phyloP scores from a whole-genome alignment of 2,329 filamentous ascomycete genomes.

The Nemania sp. region DNA sequence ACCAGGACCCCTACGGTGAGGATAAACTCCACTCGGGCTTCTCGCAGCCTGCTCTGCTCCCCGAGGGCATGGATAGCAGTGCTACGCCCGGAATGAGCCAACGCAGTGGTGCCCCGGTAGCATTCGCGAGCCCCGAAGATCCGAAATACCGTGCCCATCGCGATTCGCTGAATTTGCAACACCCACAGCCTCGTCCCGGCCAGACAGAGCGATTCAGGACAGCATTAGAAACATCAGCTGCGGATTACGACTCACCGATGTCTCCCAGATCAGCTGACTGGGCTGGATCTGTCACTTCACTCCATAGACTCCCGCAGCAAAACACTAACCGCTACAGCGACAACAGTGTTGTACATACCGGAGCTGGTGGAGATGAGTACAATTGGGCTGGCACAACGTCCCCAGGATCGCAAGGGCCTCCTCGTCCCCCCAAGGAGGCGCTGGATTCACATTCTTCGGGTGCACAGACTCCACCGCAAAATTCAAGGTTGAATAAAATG shows the following conservation, averaged over 20 bases:
- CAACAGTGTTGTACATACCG: conserved; percentile 43
- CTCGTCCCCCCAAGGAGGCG: conserved; percentile 66
- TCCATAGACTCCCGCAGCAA: conserved; percentile 54
- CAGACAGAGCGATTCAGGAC: conserved; percentile 75
- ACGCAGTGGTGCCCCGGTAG: conserved; percentile 51
- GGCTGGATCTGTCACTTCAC: conserved; percentile 62
- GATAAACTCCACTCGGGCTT: conserved; percentile 64
- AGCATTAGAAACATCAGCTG: conserved; percentile 72
- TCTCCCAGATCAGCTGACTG: conserved; percentile 65
- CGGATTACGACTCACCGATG: conserved; percentile 65
- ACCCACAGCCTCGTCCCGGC: conserved; percentile 75
- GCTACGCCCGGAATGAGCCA: conserved; percentile 36
- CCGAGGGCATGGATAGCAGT: conserved; percentile 33
- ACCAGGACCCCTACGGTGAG: conserved; percentile 58
- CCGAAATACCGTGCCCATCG: conserved; percentile 83
- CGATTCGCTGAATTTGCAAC: conserved; percentile 77
- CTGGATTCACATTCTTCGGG: conserved; percentile 46
- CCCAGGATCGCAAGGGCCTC: conserved; percentile 51
- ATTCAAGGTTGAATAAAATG: conserved; percentile 53
- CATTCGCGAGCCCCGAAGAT: conserved; percentile 63
- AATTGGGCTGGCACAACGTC: conserved; percentile 45
- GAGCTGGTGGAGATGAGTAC: conserved; percentile 48
- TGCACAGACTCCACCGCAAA: conserved; percentile 50
- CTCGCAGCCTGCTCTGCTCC: conserved; percentile 54
- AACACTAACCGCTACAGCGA: conserved; percentile 54